Percentiles rank a stretch among this genome's conserved stretches.
phyloP scores from a whole-genome alignment of 2,329 filamentous ascomycete genomes.

The Fusarium setosum region DNA sequence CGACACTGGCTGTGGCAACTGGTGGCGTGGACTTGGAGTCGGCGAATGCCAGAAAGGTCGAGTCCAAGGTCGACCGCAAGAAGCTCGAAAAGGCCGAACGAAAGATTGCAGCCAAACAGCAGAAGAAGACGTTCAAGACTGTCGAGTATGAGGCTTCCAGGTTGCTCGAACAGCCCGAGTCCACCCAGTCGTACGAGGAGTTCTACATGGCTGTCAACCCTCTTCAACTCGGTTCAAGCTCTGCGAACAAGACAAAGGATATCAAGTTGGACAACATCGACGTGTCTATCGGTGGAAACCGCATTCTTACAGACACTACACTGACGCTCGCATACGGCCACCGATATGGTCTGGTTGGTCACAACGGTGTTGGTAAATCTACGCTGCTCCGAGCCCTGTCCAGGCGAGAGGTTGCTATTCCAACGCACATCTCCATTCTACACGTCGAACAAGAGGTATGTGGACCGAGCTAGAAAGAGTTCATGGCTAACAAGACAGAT shows the following conservation, averaged over 20 bases:
- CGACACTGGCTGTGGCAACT: conserved; percentile 87
- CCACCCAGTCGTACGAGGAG: conserved; percentile 94
- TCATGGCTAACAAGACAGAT: conserved; percentile 66
- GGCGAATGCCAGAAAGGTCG: conserved; percentile 91
- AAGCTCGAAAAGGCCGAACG: conserved; percentile 98
- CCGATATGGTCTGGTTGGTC: conserved; percentile 95
- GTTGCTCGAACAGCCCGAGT: conserved; percentile 84
- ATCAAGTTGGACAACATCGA: conserved; percentile 98
- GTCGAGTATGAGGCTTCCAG: conserved; percentile 97
- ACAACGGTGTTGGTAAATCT: conserved; percentile 99
- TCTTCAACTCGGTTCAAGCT: conserved; percentile 80
- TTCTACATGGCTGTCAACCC: conserved; percentile 99
- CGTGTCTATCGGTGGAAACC: conserved; percentile 87
- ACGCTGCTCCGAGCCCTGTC: conserved; percentile 94
- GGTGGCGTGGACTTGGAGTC: conserved; percentile 92
- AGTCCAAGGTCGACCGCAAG: conserved; percentile 97
- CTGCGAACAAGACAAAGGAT: conserved; percentile 93
- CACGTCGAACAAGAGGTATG: conserved; percentile 96
- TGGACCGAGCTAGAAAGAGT: neutral
- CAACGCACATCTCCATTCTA: conserved; percentile 97
- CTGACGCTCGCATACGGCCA: conserved; percentile 92
- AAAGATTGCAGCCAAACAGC: conserved; percentile 98
- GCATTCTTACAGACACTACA: conserved; percentile 91
- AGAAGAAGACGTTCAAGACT: conserved; percentile 97
- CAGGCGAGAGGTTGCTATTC: conserved; percentile 92